A percentile compares a stretch with the other conserved stretches of the same genome.
These are phyloP conservation scores for Lactifluus pinguis DNA, from an alignment of 768 basidiomycete genomes.

Conservation along the genomic window DNA sequence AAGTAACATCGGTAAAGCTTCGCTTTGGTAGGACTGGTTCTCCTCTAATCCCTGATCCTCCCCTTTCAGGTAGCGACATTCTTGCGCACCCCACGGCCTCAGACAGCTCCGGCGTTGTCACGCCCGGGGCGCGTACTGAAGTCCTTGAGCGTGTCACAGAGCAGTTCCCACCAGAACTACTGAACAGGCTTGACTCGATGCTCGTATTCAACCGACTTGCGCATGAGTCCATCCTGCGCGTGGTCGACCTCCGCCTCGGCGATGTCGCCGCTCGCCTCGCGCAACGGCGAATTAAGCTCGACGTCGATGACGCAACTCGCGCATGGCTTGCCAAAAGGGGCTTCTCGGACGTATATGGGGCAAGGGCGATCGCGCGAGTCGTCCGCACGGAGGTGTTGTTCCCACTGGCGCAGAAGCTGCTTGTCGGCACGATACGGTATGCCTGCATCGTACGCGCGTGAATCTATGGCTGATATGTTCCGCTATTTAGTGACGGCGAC, in stretches of 20 bases:
- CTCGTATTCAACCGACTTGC: constrained; percentile 89
- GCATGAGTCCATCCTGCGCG: constrained; percentile 58
- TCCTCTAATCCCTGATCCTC: not conserved
- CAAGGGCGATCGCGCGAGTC: constrained; percentile 79
- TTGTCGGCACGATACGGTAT: constrained; percentile 71
- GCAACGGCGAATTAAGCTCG: constrained; percentile 56
- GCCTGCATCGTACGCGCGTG: constrained; percentile 3
- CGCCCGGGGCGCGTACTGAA: constrained; percentile 46
- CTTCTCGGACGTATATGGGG: constrained; percentile 81
- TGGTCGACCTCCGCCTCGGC: constrained; percentile 65
- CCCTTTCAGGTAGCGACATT: constrained; percentile 43
- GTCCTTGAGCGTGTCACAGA: constrained; percentile 69
- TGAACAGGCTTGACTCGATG: constrained; percentile 83
- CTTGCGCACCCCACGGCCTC: constrained; percentile 61
- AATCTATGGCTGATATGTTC: not conserved
- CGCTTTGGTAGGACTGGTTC: not conserved
- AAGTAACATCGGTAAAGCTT: constrained; percentile 59
- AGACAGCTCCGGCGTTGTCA: constrained; percentile 54
- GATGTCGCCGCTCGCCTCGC: constrained; percentile 65
- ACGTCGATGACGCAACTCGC: constrained; percentile 53
- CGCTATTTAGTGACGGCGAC: constrained; percentile 51
- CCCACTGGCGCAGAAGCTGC: constrained; percentile 70
- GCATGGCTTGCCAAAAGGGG: constrained; percentile 68
- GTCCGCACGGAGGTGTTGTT: constrained; percentile 76
- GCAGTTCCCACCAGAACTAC: constrained; percentile 83